Evolutionary conservation across 2,329 filamentous ascomycete species (phyloP), one percentile per base, ranked within the genome.

Genomic region (Microdochium bolleyi): DNA sequence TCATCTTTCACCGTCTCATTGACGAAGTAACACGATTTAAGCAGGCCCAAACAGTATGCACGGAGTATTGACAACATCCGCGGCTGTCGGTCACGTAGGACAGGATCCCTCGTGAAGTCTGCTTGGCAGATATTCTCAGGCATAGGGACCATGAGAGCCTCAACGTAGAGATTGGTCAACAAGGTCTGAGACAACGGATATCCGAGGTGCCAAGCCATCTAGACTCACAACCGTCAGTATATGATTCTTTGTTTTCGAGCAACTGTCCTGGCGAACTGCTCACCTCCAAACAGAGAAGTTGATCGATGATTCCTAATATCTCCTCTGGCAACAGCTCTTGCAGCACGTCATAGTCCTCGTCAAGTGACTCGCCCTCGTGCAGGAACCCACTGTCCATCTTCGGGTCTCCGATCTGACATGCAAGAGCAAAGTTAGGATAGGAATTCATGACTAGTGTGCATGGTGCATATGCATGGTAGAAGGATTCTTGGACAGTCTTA

Each of bases 371-470:
- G 27, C 85, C 88, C 8, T 87, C 82, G 21, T 83, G 78, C 7
- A 95, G 75, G 58, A 87, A 91, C 25, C 94, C 94, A 64, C 90
- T 96, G 69, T 99, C 94, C 94, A 99, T 99, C 71, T 97, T 99
- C 1, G 89, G 85, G 64, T 99, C 94, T 89, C 96, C 96, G 61
- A 99, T 96, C 94, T 99, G 62, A 51, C 14, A 11, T 27, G 3
- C 8, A 27, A 24, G 41, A 21, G 10, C 13, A 11, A 51, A 24
- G 53, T 49, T 44, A 10, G 41, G 32, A 1, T 24, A 24, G 2
- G 16, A 38, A 14, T 19, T 14, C 34, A 19, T 38, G 16, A 14
- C 11, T 16, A 5, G 34, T 38, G 11, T 38, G 34, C 11, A 14
- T 8, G 34, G 7, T 16, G 34, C 34, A 41, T 14, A 30, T 16